phyloP scores from a whole-genome alignment of 192 early-diverging fungal genomes.

The Coemansia sp. region DNA sequence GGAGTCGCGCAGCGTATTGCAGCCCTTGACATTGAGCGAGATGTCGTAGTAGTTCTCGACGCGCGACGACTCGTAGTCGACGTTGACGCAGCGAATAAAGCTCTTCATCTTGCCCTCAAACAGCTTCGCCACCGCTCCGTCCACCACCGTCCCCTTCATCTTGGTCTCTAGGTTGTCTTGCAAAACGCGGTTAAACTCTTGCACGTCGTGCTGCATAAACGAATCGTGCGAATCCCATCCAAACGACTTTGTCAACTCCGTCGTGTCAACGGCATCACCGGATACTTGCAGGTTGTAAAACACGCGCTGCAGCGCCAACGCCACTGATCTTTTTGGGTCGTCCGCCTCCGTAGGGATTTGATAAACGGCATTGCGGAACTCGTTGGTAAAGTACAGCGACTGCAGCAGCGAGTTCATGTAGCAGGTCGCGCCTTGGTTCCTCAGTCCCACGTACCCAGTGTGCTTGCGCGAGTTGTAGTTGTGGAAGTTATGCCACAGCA shows the following conservation, averaged over 20 bases:
- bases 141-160: constrained; percentile 95
- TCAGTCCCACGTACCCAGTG: constrained; percentile 91
- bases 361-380: constrained; percentile 90
- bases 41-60: constrained; percentile 97
- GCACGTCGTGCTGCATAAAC: constrained; percentile 99
- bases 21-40: constrained; percentile 95
- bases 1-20: constrained; percentile 78
- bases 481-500: constrained; percentile 92
- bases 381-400: constrained; percentile 90
- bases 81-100: constrained; percentile 93
- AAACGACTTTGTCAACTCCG: constrained; percentile 95
- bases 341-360: constrained; percentile 90
- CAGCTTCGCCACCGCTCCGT: constrained; percentile 87
- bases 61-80: constrained; percentile 92
- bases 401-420: constrained; percentile 99
- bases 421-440: constrained; percentile 97
- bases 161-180: constrained; percentile 96
- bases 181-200: constrained; percentile 95
- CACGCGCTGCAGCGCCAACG: constrained; percentile 89
- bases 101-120: constrained; percentile 98
- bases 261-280: constrained; percentile 77
- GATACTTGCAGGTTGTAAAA: constrained; percentile 87
- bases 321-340: constrained; percentile 81
- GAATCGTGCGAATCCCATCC: constrained; percentile 95
- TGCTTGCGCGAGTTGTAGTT: constrained; percentile 90